Conservation (phyloP, 306 rosid genomes). For the Gastrolobium bilobum region DNA sequence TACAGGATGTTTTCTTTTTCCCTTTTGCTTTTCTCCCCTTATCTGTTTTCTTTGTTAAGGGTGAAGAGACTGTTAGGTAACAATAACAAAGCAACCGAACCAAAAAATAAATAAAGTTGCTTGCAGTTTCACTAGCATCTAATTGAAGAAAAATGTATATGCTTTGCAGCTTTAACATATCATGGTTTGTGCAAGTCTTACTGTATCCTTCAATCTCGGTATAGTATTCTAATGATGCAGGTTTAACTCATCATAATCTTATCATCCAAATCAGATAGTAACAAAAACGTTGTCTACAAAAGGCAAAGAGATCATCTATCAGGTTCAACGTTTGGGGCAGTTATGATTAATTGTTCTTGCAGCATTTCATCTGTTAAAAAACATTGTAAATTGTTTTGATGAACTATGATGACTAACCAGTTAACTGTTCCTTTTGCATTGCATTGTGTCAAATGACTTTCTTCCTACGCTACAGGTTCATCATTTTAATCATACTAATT, state of each 20-base stretch:
- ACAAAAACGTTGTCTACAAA: slow-evolving; percentile 14
- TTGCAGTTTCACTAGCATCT: slow-evolving; percentile 44
- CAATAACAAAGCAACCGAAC: slow-evolving; percentile 48
- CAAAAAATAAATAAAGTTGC: slow-evolving; percentile 41
- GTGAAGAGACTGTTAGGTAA: slow-evolving; percentile 27
- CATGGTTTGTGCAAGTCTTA: slow-evolving; percentile 24
- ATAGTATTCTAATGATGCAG: slow-evolving; percentile 17
- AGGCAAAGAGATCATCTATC: slow-evolving; percentile 34
- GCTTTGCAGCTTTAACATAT: slow-evolving; percentile 48
- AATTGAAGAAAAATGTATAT: slow-evolving; percentile 18
- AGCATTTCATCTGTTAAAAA: slow-evolving; percentile 30
- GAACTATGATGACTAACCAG: slow-evolving; percentile 45
- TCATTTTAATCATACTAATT: slow-evolving; percentile 53
- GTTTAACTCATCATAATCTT: slow-evolving; percentile 8
- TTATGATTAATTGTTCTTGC: slow-evolving; percentile 30
- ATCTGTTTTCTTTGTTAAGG: slow-evolving; percentile 30
- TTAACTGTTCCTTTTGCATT: slow-evolving; percentile 37
- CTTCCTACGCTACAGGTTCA: slow-evolving; percentile 61
- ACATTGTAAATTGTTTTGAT: slow-evolving; percentile 36
- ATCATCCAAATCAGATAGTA: slow-evolving; percentile 27
- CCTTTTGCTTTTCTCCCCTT: slow-evolving; percentile 44
- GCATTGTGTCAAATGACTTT: slow-evolving; percentile 56
- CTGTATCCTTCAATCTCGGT: slow-evolving; percentile 45
- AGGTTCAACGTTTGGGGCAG: background rate
- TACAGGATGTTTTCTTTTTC: slow-evolving; percentile 42